Conservation (phyloP, 179 eudicot species). For the Amaranthus tricolor region DNA sequence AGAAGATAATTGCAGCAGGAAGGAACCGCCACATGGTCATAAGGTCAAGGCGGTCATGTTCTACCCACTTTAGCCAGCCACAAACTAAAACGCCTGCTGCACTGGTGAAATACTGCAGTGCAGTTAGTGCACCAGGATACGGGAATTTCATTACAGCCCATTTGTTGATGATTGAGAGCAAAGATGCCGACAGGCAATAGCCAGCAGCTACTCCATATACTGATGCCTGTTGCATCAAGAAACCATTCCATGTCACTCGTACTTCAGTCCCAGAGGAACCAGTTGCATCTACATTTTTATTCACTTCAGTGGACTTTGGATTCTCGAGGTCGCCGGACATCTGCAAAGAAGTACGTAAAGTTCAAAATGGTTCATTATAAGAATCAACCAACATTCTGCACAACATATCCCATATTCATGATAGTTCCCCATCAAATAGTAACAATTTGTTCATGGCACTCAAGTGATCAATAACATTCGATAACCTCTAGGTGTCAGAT, state of each 20-base stretch:
- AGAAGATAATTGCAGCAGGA: constrained; percentile 87
- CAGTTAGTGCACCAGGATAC: constrained; percentile 93
- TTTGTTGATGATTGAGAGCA: constrained; percentile 87
- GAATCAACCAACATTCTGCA: not conserved
- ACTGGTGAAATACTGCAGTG: constrained; percentile 91
- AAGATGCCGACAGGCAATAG: constrained; percentile 87
- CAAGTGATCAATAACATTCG: too few relatives aligned
- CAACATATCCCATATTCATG: too few relatives aligned
- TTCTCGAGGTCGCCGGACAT: constrained; percentile 71
- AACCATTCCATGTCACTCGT: constrained; percentile 46
- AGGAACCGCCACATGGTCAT: constrained; percentile 84
- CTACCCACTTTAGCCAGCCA: constrained; percentile 59
- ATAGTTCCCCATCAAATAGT: too few relatives aligned
- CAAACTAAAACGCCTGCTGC: constrained; percentile 67
- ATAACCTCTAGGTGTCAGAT: too few relatives aligned
- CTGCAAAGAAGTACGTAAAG: constrained; percentile 19
- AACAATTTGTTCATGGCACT: too few relatives aligned
- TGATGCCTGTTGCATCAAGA: constrained; percentile 64
- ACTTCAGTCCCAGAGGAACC: constrained; percentile 29
- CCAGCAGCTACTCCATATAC: constrained; percentile 88
- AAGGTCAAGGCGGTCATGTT: constrained; percentile 72
- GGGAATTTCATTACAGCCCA: constrained; percentile 99
- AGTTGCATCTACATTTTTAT: constrained; percentile 25
- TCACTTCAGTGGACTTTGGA: constrained; percentile 37
- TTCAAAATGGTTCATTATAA: not conserved